These are phyloP conservation scores for Coniosporium tulheliwenetii DNA, from an alignment of 2,329 filamentous ascomycete species.

Conservation along the genomic window DNA sequence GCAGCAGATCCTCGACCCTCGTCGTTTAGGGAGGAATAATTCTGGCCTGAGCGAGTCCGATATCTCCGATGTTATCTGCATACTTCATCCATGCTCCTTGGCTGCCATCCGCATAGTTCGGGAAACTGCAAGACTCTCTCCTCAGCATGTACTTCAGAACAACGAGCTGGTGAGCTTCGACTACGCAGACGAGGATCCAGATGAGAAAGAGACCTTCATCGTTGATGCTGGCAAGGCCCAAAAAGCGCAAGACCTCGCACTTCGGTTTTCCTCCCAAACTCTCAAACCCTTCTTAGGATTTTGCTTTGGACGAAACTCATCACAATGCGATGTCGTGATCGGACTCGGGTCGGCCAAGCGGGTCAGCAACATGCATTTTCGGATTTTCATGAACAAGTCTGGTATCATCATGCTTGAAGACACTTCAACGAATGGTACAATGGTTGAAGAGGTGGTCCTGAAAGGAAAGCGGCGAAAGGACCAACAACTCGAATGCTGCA, in stretches of 20 bases:
- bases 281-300: constrained; percentile 61
- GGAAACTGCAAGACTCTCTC: constrained; percentile 32
- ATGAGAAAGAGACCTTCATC: constrained; percentile 30
- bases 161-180: constrained; percentile 14
- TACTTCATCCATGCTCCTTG: constrained; percentile 65
- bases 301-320: constrained; percentile 64
- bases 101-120: constrained; percentile 58
- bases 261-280: constrained; percentile 60
- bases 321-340: constrained; percentile 56
- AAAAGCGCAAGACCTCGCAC: constrained; percentile 46
- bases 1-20: constrained; percentile 66
- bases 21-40: constrained; percentile 62
- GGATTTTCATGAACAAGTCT: constrained; percentile 77
- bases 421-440: constrained; percentile 86
- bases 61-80: constrained; percentile 75
- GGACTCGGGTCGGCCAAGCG: constrained; percentile 48
- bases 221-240: constrained; percentile 20
- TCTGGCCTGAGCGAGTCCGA: constrained; percentile 73
- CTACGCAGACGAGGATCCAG: constrained; percentile 13
- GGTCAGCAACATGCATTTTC: constrained; percentile 91
- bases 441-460: constrained; percentile 62
- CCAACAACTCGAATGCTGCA: constrained; percentile 47
- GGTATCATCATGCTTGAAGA: constrained; percentile 87
- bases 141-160: constrained; percentile 45
- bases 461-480: constrained; percentile 29